Evolutionary conservation across 805 yeast species (phyloP), one percentile per base, ranked within the genome.

Genomic region (Brettanomyces sp.): DNA sequence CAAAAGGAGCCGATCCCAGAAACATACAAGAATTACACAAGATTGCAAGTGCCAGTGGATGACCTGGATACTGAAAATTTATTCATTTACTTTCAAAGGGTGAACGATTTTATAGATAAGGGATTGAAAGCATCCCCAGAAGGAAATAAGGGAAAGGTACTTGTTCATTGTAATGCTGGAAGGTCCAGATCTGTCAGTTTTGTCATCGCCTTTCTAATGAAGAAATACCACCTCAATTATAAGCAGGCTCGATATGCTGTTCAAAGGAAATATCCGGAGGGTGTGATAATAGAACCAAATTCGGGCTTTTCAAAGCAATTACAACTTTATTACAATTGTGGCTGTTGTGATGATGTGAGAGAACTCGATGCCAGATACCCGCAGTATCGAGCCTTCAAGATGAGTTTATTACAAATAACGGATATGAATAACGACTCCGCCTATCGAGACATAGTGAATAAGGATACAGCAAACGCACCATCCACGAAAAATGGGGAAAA

Each of bases 221-320:
- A 67, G 44, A 67, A 64, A 52, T 73, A 83, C 60, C 72, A 77
- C 1, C 69, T 88, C 55, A 64, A 68, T 11, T 65, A 77, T 14
- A 68, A 74, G 13, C 80, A 79, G 51, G 85, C 96, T 0, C 55
- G 86, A 6, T 81, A 83, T 63, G 91, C 91, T 0, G 81, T 91
- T n/a, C 73, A 70, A 50, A 64, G 90, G 50, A 81, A 76, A 53
- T 72, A 84, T 48, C 60, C 74, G 3, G 32, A 43, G 23, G 44
- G 45, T 39, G 41, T 43, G 24, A 68, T 69, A 4, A 79, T 80
- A 4, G 72, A 74, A 49, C 96, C 96, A 24, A 91, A 88, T 62
- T 76, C 70, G 4, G 79, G 83, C 18, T 93, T 93, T 57, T 58
- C 75, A 57, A 76, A 76, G 49, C 99, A 91, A 63, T 68, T 91